These are phyloP conservation scores for Saprolegnia parasitica DNA, from an alignment of 352 stramenopile genomes.

Conservation along the genomic window DNA sequence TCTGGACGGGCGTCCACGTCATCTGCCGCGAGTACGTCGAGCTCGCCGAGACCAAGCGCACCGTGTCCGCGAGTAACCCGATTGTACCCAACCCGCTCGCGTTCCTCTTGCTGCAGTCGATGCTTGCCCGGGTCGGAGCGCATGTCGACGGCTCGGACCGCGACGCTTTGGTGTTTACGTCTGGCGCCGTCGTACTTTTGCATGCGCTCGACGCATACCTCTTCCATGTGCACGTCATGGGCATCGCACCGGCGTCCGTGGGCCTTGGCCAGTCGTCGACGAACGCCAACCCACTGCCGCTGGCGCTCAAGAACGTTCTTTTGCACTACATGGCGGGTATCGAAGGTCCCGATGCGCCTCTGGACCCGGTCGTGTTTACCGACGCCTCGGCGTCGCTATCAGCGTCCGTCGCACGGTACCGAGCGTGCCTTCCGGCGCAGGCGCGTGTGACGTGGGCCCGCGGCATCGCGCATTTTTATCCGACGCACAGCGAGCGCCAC, in stretches of 20 bases:
- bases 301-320: slow-evolving; percentile 65
- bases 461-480: slow-evolving; percentile 73
- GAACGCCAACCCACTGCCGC: slow-evolving; percentile 55
- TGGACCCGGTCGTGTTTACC: slow-evolving; percentile 36
- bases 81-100: slow-evolving; percentile 79
- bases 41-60: slow-evolving; percentile 39
- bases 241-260: slow-evolving; percentile 71
- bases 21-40: slow-evolving; percentile 67
- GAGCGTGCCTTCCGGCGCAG: slow-evolving; percentile 53
- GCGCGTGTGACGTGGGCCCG: slow-evolving; percentile 64
- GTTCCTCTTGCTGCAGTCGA: slow-evolving; percentile 85
- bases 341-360: slow-evolving; percentile 23
- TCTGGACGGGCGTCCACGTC: slow-evolving; percentile 62
- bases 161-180: slow-evolving; percentile 47
- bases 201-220: slow-evolving; percentile 74
- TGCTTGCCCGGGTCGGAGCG: slow-evolving; percentile 37
- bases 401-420: slow-evolving; percentile 42
- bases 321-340: slow-evolving; percentile 42
- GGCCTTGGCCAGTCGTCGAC: slow-evolving; percentile 65
- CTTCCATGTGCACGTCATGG: slow-evolving; percentile 79
- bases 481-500: slow-evolving; percentile 52
- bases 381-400: slow-evolving; percentile 42
- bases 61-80: slow-evolving; percentile 49
- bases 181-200: slow-evolving; percentile 57
- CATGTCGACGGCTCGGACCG: neutral